These are phyloP conservation scores for Sporothrix globosa DNA, from an alignment of 2,329 filamentous ascomycete genomes.

Conservation along the genomic window DNA sequence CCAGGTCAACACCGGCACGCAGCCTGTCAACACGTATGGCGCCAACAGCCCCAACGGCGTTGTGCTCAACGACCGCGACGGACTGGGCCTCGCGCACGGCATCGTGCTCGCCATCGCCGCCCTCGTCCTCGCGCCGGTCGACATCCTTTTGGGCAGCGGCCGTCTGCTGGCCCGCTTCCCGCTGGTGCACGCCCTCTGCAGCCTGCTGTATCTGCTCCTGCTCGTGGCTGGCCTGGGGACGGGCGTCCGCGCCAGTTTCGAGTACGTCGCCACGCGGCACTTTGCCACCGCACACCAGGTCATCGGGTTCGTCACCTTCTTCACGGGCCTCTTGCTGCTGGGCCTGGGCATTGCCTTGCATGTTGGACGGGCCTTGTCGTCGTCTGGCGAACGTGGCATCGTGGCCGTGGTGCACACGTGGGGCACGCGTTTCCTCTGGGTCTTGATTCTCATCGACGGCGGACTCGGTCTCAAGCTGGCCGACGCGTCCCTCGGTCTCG, in stretches of 20 bases:
- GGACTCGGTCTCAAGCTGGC: constrained; percentile 35
- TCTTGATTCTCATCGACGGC: constrained; percentile 38
- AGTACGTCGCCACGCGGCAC: constrained; percentile 37
- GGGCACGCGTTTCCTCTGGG: constrained; percentile 38
- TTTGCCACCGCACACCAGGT: constrained; percentile 39
- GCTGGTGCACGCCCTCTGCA: constrained; percentile 35
- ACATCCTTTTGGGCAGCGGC: constrained; percentile 36
- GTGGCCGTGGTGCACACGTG: constrained; percentile 36
- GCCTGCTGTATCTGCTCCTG: constrained; percentile 36
- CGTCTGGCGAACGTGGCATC: constrained; percentile 32
- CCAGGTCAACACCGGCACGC: constrained; percentile 26
- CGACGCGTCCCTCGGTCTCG: constrained; percentile 4
- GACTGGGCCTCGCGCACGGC: constrained; percentile 38
- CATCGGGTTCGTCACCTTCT: constrained; percentile 38
- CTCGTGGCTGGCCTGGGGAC: constrained; percentile 38
- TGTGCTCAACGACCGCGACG: constrained; percentile 31
- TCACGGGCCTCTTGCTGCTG: constrained; percentile 36
- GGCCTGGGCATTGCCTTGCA: constrained; percentile 35
- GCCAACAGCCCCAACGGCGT: constrained; percentile 22
- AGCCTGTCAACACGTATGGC: constrained; percentile 18
- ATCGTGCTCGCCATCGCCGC: constrained; percentile 37
- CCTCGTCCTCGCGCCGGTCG: constrained; percentile 38
- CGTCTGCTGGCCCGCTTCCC: constrained; percentile 32
- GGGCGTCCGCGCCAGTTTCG: constrained; percentile 36
- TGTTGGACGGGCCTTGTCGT: constrained; percentile 34